phyloP scores from a whole-genome alignment of 345 rosid genomes.

The Citrus mangshanensis region DNA sequence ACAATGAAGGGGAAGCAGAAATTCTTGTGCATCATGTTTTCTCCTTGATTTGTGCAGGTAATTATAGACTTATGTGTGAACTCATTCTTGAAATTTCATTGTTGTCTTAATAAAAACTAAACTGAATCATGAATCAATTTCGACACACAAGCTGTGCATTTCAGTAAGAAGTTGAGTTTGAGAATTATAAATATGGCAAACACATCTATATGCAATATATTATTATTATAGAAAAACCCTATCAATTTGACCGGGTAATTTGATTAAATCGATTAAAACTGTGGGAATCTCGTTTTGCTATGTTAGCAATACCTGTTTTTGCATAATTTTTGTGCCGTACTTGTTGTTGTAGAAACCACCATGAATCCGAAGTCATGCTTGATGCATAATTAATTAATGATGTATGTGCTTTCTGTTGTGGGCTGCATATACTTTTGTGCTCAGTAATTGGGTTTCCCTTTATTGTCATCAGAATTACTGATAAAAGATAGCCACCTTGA shows the following conservation, averaged over 20 bases:
- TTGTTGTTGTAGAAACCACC: neutral
- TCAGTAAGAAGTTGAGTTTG: neutral
- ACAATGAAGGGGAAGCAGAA: slow-evolving; percentile 97
- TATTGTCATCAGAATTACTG: neutral
- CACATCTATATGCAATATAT: neutral
- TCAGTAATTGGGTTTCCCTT: neutral
- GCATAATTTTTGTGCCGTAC: neutral
- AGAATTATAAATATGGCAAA: neutral
- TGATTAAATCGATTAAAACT: no score
- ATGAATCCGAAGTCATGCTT: neutral
- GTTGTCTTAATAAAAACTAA: neutral
- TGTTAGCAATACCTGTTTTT: neutral
- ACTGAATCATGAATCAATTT: neutral
- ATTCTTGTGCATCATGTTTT: slow-evolving; percentile 84
- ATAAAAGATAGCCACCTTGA: neutral
- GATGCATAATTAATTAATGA: neutral
- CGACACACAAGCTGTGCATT: neutral
- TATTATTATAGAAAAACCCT: neutral
- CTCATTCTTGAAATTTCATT: neutral
- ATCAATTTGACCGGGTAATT: neutral
- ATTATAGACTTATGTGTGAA: neutral
- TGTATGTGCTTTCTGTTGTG: neutral
- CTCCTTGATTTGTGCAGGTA: slow-evolving; percentile 80
- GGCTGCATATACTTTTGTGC: neutral
- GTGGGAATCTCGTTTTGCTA: neutral